Evolutionary conservation across 2,329 filamentous ascomycete species (phyloP).

Genomic region (Daldinia sp.): DNA sequence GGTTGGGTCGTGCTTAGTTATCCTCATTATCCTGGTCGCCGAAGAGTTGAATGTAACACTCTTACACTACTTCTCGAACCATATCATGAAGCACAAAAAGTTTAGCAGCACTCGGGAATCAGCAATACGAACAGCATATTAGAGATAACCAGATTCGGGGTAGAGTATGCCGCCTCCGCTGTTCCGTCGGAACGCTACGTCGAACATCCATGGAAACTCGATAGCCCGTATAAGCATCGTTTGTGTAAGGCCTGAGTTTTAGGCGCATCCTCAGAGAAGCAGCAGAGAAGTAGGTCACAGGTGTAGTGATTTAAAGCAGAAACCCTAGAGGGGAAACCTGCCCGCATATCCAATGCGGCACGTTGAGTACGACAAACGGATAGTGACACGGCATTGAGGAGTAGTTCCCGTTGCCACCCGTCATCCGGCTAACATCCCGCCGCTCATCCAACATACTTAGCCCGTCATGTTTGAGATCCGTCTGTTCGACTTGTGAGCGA

Average conservation of each 20-base stretch:
- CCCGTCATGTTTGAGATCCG: neutral
- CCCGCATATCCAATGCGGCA: conserved; percentile 9
- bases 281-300: conserved; percentile 12
- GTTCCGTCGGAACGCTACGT: conserved; percentile 13
- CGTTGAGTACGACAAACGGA: conserved; percentile 21
- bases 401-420: conserved; percentile 28
- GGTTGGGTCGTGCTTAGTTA: neutral
- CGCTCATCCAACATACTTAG: neutral
- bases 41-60: neutral
- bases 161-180: neutral
- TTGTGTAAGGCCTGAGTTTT: neutral
- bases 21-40: neutral
- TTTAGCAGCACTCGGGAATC: neutral
- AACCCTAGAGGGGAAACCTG: conserved; percentile 5
- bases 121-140: neutral
- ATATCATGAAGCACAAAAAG: neutral
- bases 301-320: neutral
- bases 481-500: conserved; percentile 1
- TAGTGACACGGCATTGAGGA: conserved; percentile 27
- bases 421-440: conserved; percentile 17
- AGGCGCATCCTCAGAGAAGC: neutral
- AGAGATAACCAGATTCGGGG: neutral
- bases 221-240: neutral
- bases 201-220: conserved; percentile 3
- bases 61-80: neutral